Evolutionary conservation across 495 filamentous ascomycete genomes (phyloP).

Genomic region (Aspergillus egyptiacus): DNA sequence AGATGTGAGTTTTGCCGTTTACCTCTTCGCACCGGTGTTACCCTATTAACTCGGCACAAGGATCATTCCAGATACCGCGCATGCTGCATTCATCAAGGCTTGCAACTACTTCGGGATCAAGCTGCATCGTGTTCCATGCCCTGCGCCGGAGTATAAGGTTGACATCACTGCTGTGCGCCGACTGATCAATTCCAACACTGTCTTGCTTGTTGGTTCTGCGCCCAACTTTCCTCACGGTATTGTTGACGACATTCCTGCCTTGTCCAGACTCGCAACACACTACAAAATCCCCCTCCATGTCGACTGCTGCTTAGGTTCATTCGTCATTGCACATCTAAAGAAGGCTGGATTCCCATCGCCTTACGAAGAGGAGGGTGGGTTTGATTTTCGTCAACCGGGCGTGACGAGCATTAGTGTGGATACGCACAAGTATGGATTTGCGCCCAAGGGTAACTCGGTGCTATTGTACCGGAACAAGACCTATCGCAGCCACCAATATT

Average conservation of each 20-base stretch:
- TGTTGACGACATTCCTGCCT: slow-evolving; percentile 83
- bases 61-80: slow-evolving; percentile 90
- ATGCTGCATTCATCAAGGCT: slow-evolving; percentile 95
- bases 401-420: slow-evolving; percentile 95
- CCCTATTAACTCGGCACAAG: slow-evolving; percentile 38
- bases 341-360: slow-evolving; percentile 73
- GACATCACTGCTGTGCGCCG: slow-evolving; percentile 68
- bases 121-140: slow-evolving; percentile 82
- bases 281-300: slow-evolving; percentile 85
- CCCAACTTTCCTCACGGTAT: slow-evolving; percentile 98
- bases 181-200: slow-evolving; percentile 92
- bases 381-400: slow-evolving; percentile 90
- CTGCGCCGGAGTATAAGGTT: slow-evolving; percentile 78
- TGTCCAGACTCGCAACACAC: slow-evolving; percentile 77
- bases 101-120: slow-evolving; percentile 93
- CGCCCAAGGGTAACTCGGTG: slow-evolving; percentile 91
- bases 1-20: slow-evolving; percentile 62
- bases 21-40: background rate
- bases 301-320: slow-evolving; percentile 94
- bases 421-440: slow-evolving; percentile 99
- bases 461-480: slow-evolving; percentile 77
- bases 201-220: slow-evolving; percentile 89
- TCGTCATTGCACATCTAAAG: slow-evolving; percentile 85
- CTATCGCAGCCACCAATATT: slow-evolving; percentile 87
- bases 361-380: slow-evolving; percentile 61